These are phyloP conservation scores for Melampsora americana DNA, from an alignment of 1,284 basidiomycete genomes.

Conservation along the genomic window DNA sequence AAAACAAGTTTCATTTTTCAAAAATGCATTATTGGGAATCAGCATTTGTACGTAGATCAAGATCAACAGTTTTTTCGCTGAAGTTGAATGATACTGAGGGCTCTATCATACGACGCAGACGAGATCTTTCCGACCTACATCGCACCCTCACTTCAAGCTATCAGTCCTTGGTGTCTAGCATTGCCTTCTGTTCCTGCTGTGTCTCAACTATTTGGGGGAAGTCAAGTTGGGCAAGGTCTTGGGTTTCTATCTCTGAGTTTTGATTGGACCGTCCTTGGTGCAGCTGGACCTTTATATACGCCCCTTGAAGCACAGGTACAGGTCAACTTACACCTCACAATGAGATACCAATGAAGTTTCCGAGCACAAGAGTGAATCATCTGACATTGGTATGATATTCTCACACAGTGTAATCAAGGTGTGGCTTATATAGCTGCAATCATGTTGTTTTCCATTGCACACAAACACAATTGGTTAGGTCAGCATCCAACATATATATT, in stretches of 20 bases:
- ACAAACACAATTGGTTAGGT: conserved; percentile 41
- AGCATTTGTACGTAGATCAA: conserved; percentile 17
- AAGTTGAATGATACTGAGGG: not conserved
- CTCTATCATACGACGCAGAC: not conserved
- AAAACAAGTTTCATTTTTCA: conserved; percentile 37
- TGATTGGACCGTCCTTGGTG: conserved; percentile 38
- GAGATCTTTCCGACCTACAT: conserved; percentile 38
- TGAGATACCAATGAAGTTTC: not conserved
- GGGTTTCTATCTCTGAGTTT: conserved; percentile 31
- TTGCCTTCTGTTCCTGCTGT: conserved; percentile 22
- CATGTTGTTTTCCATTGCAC: conserved; percentile 36
- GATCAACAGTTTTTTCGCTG: not conserved
- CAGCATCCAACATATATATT: not conserved
- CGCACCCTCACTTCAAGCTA: conserved; percentile 38
- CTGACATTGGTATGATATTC: not conserved
- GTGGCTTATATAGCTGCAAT: conserved; percentile 31
- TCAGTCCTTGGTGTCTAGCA: conserved; percentile 40
- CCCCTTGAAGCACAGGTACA: conserved; percentile 41
- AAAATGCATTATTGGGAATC: conserved; percentile 23
- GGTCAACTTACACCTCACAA: not conserved
- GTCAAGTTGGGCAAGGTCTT: conserved; percentile 29
- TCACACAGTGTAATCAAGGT: conserved; percentile 34
- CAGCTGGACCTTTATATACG: conserved; percentile 34
- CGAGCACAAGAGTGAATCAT: not conserved
- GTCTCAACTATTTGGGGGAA: conserved; percentile 29